Evolutionary conservation across 768 basidiomycete species (phyloP), one percentile per base, ranked within the genome.

Genomic region (Psilocybe cubensis): DNA sequence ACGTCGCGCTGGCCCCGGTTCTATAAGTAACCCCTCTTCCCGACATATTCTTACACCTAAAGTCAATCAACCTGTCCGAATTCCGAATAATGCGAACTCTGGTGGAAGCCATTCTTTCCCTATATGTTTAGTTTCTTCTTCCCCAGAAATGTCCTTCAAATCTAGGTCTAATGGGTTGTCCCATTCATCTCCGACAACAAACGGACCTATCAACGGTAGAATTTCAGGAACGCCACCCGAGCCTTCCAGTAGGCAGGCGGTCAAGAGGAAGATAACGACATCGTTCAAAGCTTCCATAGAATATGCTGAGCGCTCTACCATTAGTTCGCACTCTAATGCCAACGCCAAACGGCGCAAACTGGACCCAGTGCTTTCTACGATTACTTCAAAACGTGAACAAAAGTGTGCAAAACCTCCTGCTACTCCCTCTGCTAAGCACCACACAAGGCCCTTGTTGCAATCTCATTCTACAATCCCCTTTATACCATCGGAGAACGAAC

Each of bases 401-500:
- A 14, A 12, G n/a, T 11, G 12, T n/a, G n/a, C n/a, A 11, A 38
- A 38, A 38, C 7, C 7, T 4, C 35, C n/a, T 38, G 35, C n/a
- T 38, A 17, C 35, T 18, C 12, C 35, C 10, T 38, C 35, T 14
- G 5, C 35, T 9, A 17, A 38, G 5, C 8, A 14, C n/a, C 35
- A 17, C 5, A 14, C n/a, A 14, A n/a, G 14, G n/a, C 35, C 12
- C 12, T 1, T n/a, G n/a, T n/a, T 18, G n/a, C 42, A 6, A 44
- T 25, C 42, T 44, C 20, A 10, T 9, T 23, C 42, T 20, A 44
- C 18, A 21, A 44, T 25, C 11, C 25, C 46, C 10, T 18, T 8
- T 29, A 12, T 48, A 9, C 28, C 17, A 24, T 28, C 59, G 6
- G 61, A 63, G 45, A 58, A 57, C 3, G 60, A 59, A 38, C 56